Evolutionary conservation across 2,329 filamentous ascomycete genomes (phyloP), one percentile per base, ranked within the genome.

Genomic region (Neonectria sp.): DNA sequence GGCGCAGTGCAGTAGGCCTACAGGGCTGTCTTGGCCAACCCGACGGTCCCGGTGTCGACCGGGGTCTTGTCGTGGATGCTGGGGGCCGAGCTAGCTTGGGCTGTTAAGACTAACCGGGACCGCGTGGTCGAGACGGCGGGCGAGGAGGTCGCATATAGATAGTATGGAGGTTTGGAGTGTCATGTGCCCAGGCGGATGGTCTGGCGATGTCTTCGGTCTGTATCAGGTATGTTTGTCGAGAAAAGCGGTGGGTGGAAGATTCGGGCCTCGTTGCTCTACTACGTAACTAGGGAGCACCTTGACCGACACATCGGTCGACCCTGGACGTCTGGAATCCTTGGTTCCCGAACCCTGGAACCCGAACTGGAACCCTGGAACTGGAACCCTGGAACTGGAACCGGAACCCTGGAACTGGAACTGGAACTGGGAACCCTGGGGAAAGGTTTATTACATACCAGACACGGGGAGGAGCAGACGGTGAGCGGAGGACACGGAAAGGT

Each of bases 231-330:
- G 40, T 12, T 12, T 3, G 40, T 11, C 40, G n/a, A 40, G 37
- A 45, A 45, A n/a, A 45, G 40, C 40, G 40, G 40, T 45, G 40
- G 40, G n/a, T 45, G n/a, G 40, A 17, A 6, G 37, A 7, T 17
- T 8, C 15, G 12, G 37, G 37, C 33, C 33, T 8, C 17, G 37
- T 13, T 40, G 11, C 33, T 40, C 8, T 37, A 6, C 21, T 21
- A 17, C 4, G 15, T 15, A 27, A 33, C 27, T 7, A 46, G 46
- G 37, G 37, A 57, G 35, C 43, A 55, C 46, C 45, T 52, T 57
- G 60, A 52, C 60, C 53, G 60, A 57, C 60, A 52, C 53, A 57
- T 52, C 25, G 60, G 53, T 21, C 21, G 40, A 45, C 40, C 29
- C 13, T 24, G 29, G 51, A 43, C 17, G 21, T 27, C 33, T 27